Percentiles rank a stretch among this genome's conserved stretches.
phyloP scores from a whole-genome alignment of 768 basidiomycete species.

The Lactarius sp. region DNA sequence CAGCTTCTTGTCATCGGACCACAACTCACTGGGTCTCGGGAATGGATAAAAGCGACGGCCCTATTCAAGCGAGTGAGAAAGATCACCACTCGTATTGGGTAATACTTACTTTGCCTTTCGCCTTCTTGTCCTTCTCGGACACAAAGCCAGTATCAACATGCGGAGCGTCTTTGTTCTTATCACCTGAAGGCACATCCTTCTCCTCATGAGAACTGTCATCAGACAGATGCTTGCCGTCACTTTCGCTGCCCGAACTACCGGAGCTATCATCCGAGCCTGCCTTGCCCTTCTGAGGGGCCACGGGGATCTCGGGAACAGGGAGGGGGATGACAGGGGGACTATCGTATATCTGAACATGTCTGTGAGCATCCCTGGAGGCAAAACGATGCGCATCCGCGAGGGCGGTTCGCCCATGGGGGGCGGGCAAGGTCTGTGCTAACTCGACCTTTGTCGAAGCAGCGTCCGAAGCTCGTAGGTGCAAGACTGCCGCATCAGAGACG shows the following conservation, averaged over 20 bases:
- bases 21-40: constrained; percentile 22
- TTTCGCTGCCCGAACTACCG: neutral
- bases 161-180: neutral
- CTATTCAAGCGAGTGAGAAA: neutral
- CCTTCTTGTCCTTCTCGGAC: constrained; percentile 9
- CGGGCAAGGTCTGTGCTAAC: neutral
- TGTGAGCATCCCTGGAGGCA: neutral
- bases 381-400: neutral
- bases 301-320: constrained; percentile 7
- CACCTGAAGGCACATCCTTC: neutral
- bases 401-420: neutral
- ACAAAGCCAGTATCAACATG: constrained; percentile 3
- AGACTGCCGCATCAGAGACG: constrained; percentile 39
- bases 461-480: constrained; percentile 25
- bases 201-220: neutral
- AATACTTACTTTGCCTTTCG: constrained; percentile 13
- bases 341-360: neutral
- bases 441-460: neutral
- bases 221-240: neutral
- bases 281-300: neutral
- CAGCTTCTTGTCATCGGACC: constrained; percentile 21
- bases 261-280: neutral
- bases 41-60: constrained; percentile 25
- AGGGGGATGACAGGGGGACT: constrained; percentile 6
- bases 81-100: neutral